These are phyloP conservation scores for Coemansia sp. DNA, from an alignment of 192 early-diverging fungal species.

Conservation along the genomic window DNA sequence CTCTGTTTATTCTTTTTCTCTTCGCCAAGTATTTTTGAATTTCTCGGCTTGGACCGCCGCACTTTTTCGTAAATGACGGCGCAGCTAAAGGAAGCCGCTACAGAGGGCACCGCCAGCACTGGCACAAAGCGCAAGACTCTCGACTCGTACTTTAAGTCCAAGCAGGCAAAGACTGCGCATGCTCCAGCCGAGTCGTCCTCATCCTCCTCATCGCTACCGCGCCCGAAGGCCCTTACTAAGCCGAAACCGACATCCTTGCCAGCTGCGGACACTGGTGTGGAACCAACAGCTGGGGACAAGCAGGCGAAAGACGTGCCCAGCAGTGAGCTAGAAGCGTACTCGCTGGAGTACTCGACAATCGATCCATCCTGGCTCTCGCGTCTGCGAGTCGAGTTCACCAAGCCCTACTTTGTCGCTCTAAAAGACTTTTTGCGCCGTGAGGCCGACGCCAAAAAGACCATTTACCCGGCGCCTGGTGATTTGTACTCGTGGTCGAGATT, in stretches of 20 bases:
- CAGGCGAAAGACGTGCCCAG: neutral
- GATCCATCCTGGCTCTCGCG: slow-evolving; percentile 67
- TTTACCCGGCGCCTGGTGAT: slow-evolving; percentile 72
- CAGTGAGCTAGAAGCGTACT: slow-evolving; percentile 2
- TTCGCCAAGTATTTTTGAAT: neutral
- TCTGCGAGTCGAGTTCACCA: slow-evolving; percentile 57
- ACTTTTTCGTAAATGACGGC: neutral
- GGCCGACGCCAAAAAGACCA: slow-evolving; percentile 36
- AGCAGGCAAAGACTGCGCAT: slow-evolving; percentile 4
- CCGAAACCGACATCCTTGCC: neutral
- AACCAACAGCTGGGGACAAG: neutral
- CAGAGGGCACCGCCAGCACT: neutral
- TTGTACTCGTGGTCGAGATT: slow-evolving; percentile 85
- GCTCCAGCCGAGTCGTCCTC: neutral
- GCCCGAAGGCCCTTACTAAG: neutral
- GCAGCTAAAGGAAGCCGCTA: neutral
- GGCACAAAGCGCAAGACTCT: slow-evolving; percentile 35
- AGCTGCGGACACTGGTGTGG: neutral
- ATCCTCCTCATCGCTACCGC: neutral
- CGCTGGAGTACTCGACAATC: slow-evolving; percentile 67
- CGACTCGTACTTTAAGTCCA: slow-evolving; percentile 28
- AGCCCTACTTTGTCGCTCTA: slow-evolving; percentile 55
- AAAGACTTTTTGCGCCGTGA: slow-evolving; percentile 68
- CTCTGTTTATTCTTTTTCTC: neutral
- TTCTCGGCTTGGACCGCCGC: neutral